Evolutionary conservation across 2,329 filamentous ascomycete species (phyloP).

Genomic region (Microdochium nivale): DNA sequence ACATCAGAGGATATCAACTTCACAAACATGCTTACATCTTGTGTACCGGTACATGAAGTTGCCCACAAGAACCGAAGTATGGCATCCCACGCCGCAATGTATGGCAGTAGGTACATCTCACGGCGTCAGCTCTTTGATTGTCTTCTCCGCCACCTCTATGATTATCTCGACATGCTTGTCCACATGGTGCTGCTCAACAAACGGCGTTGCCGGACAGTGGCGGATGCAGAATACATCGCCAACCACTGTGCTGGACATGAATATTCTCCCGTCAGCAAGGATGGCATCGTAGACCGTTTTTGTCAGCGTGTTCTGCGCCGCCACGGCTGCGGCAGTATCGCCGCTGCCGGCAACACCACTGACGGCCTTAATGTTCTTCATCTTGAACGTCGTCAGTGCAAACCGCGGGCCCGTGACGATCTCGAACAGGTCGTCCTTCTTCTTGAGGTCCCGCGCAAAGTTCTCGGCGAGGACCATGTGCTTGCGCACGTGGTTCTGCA

Average conservation of each 20-base stretch:
- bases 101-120: background rate
- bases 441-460: slow-evolving; percentile 54
- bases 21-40: background rate
- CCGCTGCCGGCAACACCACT: slow-evolving; percentile 15
- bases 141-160: slow-evolving; percentile 52
- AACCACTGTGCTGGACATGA: slow-evolving; percentile 70
- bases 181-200: slow-evolving; percentile 65
- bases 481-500: slow-evolving; percentile 64
- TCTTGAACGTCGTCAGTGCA: slow-evolving; percentile 67
- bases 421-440: slow-evolving; percentile 61
- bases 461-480: slow-evolving; percentile 61
- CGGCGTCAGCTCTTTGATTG: slow-evolving; percentile 21
- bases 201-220: slow-evolving; percentile 64
- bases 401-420: slow-evolving; percentile 69
- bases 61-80: no score
- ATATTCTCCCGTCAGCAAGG: slow-evolving; percentile 69
- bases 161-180: slow-evolving; percentile 66
- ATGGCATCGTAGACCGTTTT: slow-evolving; percentile 68
- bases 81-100: slow-evolving; percentile 1
- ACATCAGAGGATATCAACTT: background rate
- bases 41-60: no score
- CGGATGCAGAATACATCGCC: slow-evolving; percentile 70
- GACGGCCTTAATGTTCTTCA: slow-evolving; percentile 33
- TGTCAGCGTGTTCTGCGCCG: slow-evolving; percentile 58
- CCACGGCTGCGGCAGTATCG: slow-evolving; percentile 12